Conservation (phyloP, 805 yeast species). For the Yamadazyma olivae region DNA sequence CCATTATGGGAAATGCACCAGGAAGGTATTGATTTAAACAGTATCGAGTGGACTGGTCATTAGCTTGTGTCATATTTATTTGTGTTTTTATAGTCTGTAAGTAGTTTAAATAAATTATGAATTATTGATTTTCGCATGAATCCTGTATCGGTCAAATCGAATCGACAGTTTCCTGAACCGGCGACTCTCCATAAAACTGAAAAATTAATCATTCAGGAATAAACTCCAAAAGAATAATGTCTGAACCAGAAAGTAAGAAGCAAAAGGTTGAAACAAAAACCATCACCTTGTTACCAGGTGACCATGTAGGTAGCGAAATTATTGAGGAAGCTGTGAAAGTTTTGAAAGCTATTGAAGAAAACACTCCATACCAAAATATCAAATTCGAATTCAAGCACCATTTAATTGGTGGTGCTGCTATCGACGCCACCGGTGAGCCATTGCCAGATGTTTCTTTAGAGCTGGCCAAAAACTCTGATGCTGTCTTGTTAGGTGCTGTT, state of each 20-base stretch:
- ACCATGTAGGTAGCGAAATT: slow-evolving; percentile 93
- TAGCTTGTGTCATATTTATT: no score
- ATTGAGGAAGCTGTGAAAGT: slow-evolving; percentile 91
- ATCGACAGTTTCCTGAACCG: no score
- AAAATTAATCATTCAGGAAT: no score
- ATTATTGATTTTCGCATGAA: no score
- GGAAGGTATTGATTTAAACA: slow-evolving; percentile 91
- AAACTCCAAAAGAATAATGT: no score
- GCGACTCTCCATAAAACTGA: no score
- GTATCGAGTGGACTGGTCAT: slow-evolving; percentile 98
- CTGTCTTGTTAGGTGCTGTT: slow-evolving; percentile 96
- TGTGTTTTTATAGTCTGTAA: slow-evolving; percentile 2
- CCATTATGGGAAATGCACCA: slow-evolving; percentile 99
- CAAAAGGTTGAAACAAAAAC: slow-evolving; percentile 44
- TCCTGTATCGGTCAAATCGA: no score
- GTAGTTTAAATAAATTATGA: not conserved
- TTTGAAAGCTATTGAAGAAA: slow-evolving; percentile 66
- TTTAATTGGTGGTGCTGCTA: slow-evolving; percentile 97
- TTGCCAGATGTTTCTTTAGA: slow-evolving; percentile 80
- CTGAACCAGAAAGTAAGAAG: slow-evolving; percentile 18
- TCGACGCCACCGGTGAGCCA: slow-evolving; percentile 94
- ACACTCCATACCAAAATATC: slow-evolving; percentile 37
- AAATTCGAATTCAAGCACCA: slow-evolving; percentile 78
- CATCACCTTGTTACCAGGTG: slow-evolving; percentile 91
- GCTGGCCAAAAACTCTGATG: slow-evolving; percentile 85